Conservation (phyloP, 257 asterid species). For the Cynanchum wilfordii region DNA sequence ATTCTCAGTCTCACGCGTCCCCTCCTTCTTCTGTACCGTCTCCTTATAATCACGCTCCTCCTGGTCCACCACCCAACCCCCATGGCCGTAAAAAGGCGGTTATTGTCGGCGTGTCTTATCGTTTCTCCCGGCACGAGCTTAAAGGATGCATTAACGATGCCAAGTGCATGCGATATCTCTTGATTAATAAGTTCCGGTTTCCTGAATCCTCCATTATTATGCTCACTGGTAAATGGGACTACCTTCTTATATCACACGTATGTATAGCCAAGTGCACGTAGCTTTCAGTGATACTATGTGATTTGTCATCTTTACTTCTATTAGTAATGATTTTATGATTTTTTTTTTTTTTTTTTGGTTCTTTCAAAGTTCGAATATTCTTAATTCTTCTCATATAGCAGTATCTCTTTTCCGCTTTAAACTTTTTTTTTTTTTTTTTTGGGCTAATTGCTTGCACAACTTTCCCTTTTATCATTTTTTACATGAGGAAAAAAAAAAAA, state of each 20-base stretch:
- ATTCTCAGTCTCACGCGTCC: conserved; percentile 9
- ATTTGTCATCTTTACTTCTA: background rate
- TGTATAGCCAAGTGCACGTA: background rate
- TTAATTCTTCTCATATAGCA: background rate
- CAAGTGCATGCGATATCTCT: conserved; percentile 78
- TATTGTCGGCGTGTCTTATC: conserved; percentile 85
- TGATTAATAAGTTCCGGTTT: conserved; percentile 66
- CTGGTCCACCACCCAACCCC: conserved; percentile 64
- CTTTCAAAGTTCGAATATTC: conserved; percentile 7
- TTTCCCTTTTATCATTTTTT: background rate
- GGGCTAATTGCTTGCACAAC: background rate
- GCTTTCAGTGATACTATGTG: background rate
- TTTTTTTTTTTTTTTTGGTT: background rate
- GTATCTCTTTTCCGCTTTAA: background rate
- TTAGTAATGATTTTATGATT: background rate
- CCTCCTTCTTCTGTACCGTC: conserved; percentile 37
- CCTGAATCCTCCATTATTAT: conserved; percentile 86
- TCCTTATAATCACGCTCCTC: conserved; percentile 65
- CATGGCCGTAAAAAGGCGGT: conserved; percentile 90
- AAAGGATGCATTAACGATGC: conserved; percentile 94
- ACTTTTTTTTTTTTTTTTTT: background rate
- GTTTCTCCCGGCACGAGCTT: conserved; percentile 73
- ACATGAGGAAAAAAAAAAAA: background rate
- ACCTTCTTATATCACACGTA: background rate
- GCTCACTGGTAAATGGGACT: conserved; percentile 59